phyloP scores from a whole-genome alignment of 2,329 filamentous ascomycete genomes.

The Fusarium papillatum region DNA sequence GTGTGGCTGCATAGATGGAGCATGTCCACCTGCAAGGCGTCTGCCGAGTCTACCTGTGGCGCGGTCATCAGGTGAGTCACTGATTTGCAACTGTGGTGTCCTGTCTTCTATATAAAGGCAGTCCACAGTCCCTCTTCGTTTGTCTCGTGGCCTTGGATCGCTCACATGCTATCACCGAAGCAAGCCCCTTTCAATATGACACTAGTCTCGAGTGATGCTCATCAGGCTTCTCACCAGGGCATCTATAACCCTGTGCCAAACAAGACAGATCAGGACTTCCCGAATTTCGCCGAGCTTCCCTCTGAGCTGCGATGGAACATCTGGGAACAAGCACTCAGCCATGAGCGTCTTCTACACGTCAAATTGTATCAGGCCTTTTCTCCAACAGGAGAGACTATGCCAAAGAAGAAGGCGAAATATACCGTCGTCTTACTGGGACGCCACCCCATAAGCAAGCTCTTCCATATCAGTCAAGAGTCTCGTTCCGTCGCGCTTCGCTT shows the following conservation, averaged over 20 bases:
- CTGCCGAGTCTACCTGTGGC: too few species aligned
- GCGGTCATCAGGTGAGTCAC: too few species aligned
- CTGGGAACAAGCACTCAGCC: neutral
- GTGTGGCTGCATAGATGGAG: too few species aligned
- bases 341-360: constrained; percentile 5
- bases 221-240: neutral
- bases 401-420: neutral
- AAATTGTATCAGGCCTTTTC: neutral
- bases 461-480: neutral
- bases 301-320: constrained; percentile 1
- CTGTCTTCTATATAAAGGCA: too few species aligned
- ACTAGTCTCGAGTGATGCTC: neutral
- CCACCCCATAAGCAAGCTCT: constrained; percentile 4
- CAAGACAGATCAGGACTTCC: neutral
- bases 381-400: neutral
- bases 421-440: neutral
- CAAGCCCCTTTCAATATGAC: neutral
- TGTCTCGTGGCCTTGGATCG: too few species aligned
- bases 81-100: too few species aligned
- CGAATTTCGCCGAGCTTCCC: neutral
- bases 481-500: neutral
- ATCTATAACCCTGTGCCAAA: neutral
- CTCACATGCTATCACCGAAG: too few species aligned
- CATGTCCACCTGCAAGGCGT: too few species aligned
- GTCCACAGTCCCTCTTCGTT: too few species aligned